phyloP scores from a whole-genome alignment of 371 early-diverging fungal genomes.

The Mucor saturninus region DNA sequence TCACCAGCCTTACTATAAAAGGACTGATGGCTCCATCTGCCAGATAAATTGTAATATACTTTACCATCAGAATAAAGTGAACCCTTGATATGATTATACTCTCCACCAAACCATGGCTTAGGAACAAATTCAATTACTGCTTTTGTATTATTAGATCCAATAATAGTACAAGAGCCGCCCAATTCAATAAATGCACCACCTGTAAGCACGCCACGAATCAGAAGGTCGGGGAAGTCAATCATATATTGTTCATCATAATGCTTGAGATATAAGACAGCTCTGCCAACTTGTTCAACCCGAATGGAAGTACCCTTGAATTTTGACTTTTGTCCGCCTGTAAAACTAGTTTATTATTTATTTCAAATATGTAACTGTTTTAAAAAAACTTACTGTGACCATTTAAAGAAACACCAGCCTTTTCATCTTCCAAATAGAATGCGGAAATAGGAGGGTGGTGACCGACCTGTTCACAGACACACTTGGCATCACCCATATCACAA shows the following conservation, averaged over 20 bases:
- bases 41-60: constrained; percentile 43
- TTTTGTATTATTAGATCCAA: constrained; percentile 56
- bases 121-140: constrained; percentile 66
- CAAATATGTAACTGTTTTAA: not conserved
- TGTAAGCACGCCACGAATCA: constrained; percentile 66
- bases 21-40: constrained; percentile 72
- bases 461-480: constrained; percentile 74
- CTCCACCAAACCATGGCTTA: constrained; percentile 62
- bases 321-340: constrained; percentile 62
- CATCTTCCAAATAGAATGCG: constrained; percentile 74
- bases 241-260: constrained; percentile 59
- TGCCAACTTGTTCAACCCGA: constrained; percentile 66
- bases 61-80: constrained; percentile 30
- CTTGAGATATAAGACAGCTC: constrained; percentile 52
- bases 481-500: constrained; percentile 43
- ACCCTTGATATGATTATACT: constrained; percentile 56
- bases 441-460: constrained; percentile 96
- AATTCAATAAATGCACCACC: constrained; percentile 71
- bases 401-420: constrained; percentile 61
- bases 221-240: constrained; percentile 64
- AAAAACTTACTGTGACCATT: constrained; percentile 59
- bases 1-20: constrained; percentile 31
- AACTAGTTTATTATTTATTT: not conserved
- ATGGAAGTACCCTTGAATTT: constrained; percentile 72
- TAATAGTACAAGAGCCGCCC: constrained; percentile 60